Evolutionary conservation across 306 rosid genomes (phyloP), one percentile per base, ranked within the genome.

Genomic region (Lathyrus oleraceus): DNA sequence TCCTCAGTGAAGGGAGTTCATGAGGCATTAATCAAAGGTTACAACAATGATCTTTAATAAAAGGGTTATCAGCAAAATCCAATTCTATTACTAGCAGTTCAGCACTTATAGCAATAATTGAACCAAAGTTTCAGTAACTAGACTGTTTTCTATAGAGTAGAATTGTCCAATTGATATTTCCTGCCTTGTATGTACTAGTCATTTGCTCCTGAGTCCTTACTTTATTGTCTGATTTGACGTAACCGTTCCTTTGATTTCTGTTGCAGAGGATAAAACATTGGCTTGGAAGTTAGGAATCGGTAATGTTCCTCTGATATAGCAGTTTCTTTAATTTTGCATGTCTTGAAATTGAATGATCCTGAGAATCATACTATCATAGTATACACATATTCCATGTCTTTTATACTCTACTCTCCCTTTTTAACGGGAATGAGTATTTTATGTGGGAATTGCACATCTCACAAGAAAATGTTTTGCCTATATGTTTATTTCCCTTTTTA

Each of bases 211-310:
- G 6, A 48, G 15, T 35, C 17, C 15, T 21, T 4, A 14, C 42
- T 27, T 61, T 8, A 17, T 70, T 11, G 12, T 23, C 43, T 62
- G 27, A 2, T 70, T 39, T 30, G 7, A 52, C 40, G 5, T 52
- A 43, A 69, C 43, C 11, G 17, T 15, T 8, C 40, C 47, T 30
- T 30, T 43, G 6, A 30, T 56, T 71, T 65, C 5, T 14, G n/a
- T 6, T 20, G 68, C 77, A 77, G 81, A 56, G 45, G 2, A 23
- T 32, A 45, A 3, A 64, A 8, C 39, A 16, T 16, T 36, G 73
- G 63, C 68, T 11, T 10, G 14, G 77, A 77, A 71, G 62, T 10
- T 71, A 17, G 77, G 15, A 25, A n/a, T 65, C 3, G 81, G 81
- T 77, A 71, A 44, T n/a, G n/a, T 23, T 43, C 67, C 56, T 35